Percentiles rank a stretch among this genome's conserved stretches.
Conservation (phyloP, 768 basidiomycete genomes). For the Pulveroboletus sp. region DNA sequence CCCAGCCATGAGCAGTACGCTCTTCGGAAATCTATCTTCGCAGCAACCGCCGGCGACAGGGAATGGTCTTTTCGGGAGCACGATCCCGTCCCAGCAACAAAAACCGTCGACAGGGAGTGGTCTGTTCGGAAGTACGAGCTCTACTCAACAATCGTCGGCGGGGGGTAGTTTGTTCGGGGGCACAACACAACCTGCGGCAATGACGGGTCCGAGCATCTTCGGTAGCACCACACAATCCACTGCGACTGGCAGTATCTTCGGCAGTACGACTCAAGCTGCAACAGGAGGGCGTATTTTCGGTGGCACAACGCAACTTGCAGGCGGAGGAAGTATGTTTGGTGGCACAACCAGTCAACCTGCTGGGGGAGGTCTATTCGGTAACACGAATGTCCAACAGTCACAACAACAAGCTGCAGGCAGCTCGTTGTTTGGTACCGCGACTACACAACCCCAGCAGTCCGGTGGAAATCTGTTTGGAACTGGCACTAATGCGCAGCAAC, state of each 20-base stretch:
- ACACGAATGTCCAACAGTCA: slow-evolving; percentile 13
- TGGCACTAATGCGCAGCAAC: slow-evolving; percentile 15
- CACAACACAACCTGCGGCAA: slow-evolving; percentile 9
- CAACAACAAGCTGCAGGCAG: slow-evolving; percentile 12
- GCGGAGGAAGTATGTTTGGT: slow-evolving; percentile 21
- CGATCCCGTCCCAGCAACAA: slow-evolving; percentile 23
- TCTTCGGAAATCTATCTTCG: slow-evolving; percentile 22
- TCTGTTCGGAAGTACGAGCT: slow-evolving; percentile 14
- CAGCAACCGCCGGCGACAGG: slow-evolving; percentile 24
- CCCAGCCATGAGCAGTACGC: slow-evolving; percentile 11
- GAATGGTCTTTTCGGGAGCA: slow-evolving; percentile 23
- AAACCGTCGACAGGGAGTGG: slow-evolving; percentile 11
- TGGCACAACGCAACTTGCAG: slow-evolving; percentile 14
- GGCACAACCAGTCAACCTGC: slow-evolving; percentile 19
- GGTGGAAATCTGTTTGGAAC: slow-evolving; percentile 19
- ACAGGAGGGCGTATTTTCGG: slow-evolving; percentile 21
- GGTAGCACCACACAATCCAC: slow-evolving; percentile 13
- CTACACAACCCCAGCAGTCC: slow-evolving; percentile 17
- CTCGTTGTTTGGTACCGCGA: slow-evolving; percentile 19
- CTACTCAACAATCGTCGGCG: slow-evolving; percentile 12
- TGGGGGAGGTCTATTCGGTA: slow-evolving; percentile 24
- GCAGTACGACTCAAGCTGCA: slow-evolving; percentile 5
- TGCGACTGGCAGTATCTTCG: slow-evolving; percentile 12
- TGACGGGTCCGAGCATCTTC: slow-evolving; percentile 8
- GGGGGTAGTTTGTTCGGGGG: slow-evolving; percentile 17